Evolutionary conservation across 2,329 filamentous ascomycete species (phyloP).

Genomic region (Botrytis fabae): DNA sequence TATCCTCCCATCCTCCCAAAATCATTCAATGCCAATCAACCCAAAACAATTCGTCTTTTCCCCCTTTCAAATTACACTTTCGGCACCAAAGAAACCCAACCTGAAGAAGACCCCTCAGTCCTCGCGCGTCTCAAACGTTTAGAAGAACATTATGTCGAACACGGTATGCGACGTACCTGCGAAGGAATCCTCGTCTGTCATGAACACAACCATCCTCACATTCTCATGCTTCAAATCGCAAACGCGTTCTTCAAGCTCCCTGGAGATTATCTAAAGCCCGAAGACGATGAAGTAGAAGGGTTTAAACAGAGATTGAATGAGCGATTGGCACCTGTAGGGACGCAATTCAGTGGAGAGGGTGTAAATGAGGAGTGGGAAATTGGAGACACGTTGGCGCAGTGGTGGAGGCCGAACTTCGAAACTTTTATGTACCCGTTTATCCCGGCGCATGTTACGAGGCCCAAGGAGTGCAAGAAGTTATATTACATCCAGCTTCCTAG

Average conservation of each 20-base stretch:
- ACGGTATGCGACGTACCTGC: conserved; percentile 97
- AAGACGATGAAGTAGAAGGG: conserved; percentile 89
- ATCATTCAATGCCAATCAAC: conserved; percentile 86
- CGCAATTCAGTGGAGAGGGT: conserved; percentile 75
- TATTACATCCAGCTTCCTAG: conserved; percentile 95
- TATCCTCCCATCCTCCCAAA: conserved; percentile 77
- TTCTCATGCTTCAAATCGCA: conserved; percentile 98
- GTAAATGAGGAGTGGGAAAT: conserved; percentile 94
- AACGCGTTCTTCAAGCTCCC: conserved; percentile 99
- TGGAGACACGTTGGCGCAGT: conserved; percentile 91
- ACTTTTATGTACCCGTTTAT: conserved; percentile 99
- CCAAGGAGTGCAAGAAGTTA: conserved; percentile 99
- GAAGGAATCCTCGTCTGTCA: conserved; percentile 97
- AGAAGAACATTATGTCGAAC: conserved; percentile 88
- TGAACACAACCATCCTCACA: conserved; percentile 98
- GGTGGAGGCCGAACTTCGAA: conserved; percentile 99
- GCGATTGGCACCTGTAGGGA: conserved; percentile 86
- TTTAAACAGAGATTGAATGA: conserved; percentile 94
- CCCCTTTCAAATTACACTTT: conserved; percentile 99
- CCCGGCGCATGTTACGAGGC: conserved; percentile 89
- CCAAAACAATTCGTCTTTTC: conserved; percentile 84
- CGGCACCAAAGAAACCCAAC: conserved; percentile 96
- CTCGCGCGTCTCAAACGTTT: conserved; percentile 87
- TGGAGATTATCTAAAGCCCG: conserved; percentile 86
- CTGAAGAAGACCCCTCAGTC: conserved; percentile 95